Percentiles rank a stretch among this genome's conserved stretches.
phyloP scores from a whole-genome alignment of 306 rosid species.

The Malus fusca region DNA sequence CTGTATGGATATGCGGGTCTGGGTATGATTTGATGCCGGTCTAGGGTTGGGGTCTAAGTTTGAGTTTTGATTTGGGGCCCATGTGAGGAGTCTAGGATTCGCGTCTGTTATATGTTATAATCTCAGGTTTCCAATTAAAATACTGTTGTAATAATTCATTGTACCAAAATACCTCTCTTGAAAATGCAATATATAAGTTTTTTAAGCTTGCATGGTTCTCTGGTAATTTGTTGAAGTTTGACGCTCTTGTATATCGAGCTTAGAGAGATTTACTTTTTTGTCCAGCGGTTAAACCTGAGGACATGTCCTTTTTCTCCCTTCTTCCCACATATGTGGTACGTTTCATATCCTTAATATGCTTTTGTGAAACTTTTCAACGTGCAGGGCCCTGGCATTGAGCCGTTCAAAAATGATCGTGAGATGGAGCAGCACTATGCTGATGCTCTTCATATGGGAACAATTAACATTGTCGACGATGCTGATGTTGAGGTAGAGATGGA shows the following conservation, averaged over 20 bases:
- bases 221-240: neutral
- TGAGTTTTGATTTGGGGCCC: neutral
- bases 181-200: neutral
- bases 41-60: neutral
- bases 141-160: neutral
- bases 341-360: neutral
- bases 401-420: conserved; percentile 53
- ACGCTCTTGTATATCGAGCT: neutral
- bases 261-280: neutral
- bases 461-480: conserved; percentile 42
- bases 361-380: conserved; percentile 3
- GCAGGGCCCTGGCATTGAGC: conserved; percentile 72
- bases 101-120: neutral
- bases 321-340: neutral
- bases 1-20: too few species aligned
- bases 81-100: neutral
- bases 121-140: neutral
- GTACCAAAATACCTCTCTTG: neutral
- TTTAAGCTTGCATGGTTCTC: neutral
- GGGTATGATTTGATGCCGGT: too few species aligned
- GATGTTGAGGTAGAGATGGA: conserved; percentile 69
- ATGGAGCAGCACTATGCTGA: conserved; percentile 70
- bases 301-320: neutral
- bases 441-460: conserved; percentile 43
- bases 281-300: neutral